A percentile compares a stretch with the other conserved stretches of the same genome.
Conservation (phyloP, 2,329 filamentous ascomycete genomes). For the Berkeleyomyces basicola region DNA sequence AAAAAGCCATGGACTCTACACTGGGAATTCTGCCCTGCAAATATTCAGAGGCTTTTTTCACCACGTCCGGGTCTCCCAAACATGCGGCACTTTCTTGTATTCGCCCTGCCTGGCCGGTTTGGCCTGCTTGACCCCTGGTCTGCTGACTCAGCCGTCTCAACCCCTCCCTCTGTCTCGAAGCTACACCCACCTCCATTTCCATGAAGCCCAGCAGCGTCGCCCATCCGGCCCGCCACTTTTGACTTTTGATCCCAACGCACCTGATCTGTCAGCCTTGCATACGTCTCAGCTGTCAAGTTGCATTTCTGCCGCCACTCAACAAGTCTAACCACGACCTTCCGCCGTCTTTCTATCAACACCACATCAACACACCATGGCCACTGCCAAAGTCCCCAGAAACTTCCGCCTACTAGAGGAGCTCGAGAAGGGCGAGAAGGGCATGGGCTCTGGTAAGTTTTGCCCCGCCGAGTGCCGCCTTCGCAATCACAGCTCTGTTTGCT, state of each 20-base stretch:
- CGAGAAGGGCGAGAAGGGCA: conserved; percentile 96
- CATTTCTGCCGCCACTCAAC: not conserved
- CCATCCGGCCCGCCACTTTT: not conserved
- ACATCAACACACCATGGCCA: conserved; percentile 18
- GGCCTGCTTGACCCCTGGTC: no score
- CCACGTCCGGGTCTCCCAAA: no score
- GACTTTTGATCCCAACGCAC: not conserved
- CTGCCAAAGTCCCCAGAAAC: conserved; percentile 67
- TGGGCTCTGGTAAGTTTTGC: conserved; percentile 56
- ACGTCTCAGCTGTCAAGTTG: not conserved
- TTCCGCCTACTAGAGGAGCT: conserved; percentile 94
- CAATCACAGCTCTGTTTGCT: not conserved
- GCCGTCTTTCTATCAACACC: not conserved
- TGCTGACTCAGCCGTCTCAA: not conserved
- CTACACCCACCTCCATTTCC: not conserved
- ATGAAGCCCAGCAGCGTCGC: not conserved
- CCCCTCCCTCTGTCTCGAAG: not conserved
- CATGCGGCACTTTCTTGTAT: no score
- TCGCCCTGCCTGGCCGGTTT: no score
- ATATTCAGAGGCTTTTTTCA: no score
- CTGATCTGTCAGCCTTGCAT: not conserved
- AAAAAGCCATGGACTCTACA: no score
- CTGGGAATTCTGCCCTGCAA: no score
- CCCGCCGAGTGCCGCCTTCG: not conserved
- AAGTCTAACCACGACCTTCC: not conserved